These are phyloP conservation scores for Astrothelium macrocarpum DNA, from an alignment of 495 filamentous ascomycete species.

Conservation along the genomic window DNA sequence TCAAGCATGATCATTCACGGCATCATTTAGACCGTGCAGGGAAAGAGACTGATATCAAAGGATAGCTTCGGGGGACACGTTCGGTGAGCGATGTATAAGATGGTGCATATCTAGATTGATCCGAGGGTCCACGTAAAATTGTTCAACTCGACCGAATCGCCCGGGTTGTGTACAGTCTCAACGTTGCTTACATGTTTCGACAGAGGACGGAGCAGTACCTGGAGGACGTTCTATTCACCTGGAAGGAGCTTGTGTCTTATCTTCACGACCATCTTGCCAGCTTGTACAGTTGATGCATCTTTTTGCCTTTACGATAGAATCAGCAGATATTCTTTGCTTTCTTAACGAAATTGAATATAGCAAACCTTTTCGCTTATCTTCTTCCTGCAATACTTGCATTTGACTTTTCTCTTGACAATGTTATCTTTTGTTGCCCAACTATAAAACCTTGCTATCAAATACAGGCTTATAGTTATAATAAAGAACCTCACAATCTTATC, in stretches of 20 bases:
- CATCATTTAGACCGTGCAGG: too few relatives aligned
- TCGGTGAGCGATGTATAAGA: too few relatives aligned
- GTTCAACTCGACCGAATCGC: too few relatives aligned
- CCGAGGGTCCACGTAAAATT: too few relatives aligned
- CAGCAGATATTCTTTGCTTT: background rate
- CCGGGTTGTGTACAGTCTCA: too few relatives aligned
- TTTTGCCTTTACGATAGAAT: constrained; percentile 37
- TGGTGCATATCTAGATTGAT: too few relatives aligned
- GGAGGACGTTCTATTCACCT: background rate
- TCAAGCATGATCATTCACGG: too few relatives aligned
- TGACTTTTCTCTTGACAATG: constrained; percentile 60
- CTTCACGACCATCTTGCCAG: constrained; percentile 67
- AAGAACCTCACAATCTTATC: constrained; percentile 58
- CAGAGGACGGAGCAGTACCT: too few relatives aligned
- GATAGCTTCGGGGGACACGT: too few relatives aligned
- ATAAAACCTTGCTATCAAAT: constrained; percentile 56
- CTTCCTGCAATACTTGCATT: constrained; percentile 65
- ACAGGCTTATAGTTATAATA: constrained; percentile 56
- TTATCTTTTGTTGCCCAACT: constrained; percentile 50
- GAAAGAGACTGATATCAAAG: too few relatives aligned
- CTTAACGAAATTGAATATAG: background rate
- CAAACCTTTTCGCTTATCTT: constrained; percentile 54
- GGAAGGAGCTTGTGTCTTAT: background rate
- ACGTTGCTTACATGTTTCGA: too few relatives aligned
- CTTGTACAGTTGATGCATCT: constrained; percentile 65